phyloP scores from a whole-genome alignment of 805 yeast species.

The Candida silvatica region DNA sequence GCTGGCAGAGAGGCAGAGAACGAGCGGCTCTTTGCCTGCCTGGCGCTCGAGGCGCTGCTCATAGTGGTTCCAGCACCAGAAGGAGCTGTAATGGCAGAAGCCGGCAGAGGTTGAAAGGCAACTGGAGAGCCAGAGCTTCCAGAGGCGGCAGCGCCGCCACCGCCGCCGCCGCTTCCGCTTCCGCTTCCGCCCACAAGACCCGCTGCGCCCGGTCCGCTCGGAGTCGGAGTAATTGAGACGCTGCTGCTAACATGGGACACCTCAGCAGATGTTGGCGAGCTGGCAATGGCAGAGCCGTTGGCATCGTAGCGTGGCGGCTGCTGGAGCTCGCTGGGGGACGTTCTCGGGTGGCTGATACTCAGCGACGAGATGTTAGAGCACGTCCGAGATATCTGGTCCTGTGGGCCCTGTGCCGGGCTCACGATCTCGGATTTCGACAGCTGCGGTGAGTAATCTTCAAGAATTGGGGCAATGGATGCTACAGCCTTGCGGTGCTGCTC shows the following conservation, averaged over 20 bases:
- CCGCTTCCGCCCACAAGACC: too few relatives aligned
- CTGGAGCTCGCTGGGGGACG: constrained; percentile 1
- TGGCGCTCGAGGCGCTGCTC: not conserved
- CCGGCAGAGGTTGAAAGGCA: too few relatives aligned
- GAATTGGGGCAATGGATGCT: constrained; percentile 73
- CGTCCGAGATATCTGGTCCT: constrained; percentile 23
- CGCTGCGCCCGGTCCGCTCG: too few relatives aligned
- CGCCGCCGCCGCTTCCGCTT: not conserved
- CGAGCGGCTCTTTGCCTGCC: constrained; percentile 17
- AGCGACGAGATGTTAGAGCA: constrained; percentile 23
- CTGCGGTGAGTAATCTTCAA: constrained; percentile 64
- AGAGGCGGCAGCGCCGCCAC: not conserved
- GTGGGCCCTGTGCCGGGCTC: constrained; percentile 23
- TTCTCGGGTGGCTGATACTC: constrained; percentile 12
- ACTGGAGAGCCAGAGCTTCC: not conserved
- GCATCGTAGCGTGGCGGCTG: not conserved
- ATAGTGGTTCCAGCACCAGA: not conserved
- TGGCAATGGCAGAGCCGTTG: not conserved
- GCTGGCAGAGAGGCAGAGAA: constrained; percentile 28
- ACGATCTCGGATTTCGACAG: constrained; percentile 37
- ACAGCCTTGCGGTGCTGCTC: constrained; percentile 47
- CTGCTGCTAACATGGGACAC: not conserved
- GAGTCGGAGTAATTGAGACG: not conserved
- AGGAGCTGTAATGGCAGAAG: not conserved
- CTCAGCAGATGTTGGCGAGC: constrained; percentile 1